Base-by-base conservation (phyloP, 306 rosid species). In the Cyclanthera cordifolia region DNA sequence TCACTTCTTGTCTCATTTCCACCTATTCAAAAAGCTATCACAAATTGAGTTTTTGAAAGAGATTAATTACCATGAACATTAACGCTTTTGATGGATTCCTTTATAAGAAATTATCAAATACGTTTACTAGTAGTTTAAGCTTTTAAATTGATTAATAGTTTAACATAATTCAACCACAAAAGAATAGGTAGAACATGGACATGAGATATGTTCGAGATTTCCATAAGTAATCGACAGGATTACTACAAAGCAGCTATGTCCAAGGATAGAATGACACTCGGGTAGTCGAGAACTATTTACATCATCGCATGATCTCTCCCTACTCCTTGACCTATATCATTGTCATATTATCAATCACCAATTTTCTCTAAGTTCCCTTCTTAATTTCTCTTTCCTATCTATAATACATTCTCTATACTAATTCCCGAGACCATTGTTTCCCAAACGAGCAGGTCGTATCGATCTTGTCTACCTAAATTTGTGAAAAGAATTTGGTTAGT, bases 141-240 rank as follows among this genome's bases (percentile, higher is more conserved):
- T n/a, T n/a, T n/a, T n/a, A n/a, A n/a, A n/a, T n/a, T n/a, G n/a
- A n/a, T n/a, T n/a, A n/a, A n/a, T n/a, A n/a, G n/a, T n/a, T n/a
- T n/a, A n/a, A n/a, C n/a, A n/a, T n/a, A n/a, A n/a, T n/a, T n/a
- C n/a, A n/a, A n/a, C n/a, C n/a, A n/a, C 91, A 87, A 69, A 88
- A 87, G 72, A 91, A 91, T 74, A 79, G 92, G 73, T 95, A 91
- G 78, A 91, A 89, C 76, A 84, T 91, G 77, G 96, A 96, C 49
- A 83, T 92, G 82, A 82, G 97, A 80, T 91, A 91, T 51, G 95
- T 89, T 24, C n/a, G 97, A 91, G 81, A 90, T 91, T 70, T 91
- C 85, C 85, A 81, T 96, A 81, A 91, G 96, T 54, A 91, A 85
- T 87, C 86, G 97, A 73, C 97, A 91, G 79, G 97, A 91, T 74